These are phyloP conservation scores for Corylus americana DNA, from an alignment of 306 rosid genomes.

Conservation along the genomic window DNA sequence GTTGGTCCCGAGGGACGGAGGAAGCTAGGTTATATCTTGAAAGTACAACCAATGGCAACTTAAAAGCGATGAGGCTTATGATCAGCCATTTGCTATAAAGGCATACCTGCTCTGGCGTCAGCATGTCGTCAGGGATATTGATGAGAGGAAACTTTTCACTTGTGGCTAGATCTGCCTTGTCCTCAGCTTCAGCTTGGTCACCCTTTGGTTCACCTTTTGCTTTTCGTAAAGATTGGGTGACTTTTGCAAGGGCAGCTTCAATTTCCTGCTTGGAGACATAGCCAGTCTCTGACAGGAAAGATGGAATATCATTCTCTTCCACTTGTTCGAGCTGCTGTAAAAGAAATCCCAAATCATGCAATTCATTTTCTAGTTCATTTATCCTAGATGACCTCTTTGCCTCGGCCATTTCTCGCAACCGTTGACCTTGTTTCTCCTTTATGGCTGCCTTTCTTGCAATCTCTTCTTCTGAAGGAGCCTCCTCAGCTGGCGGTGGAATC, in stretches of 20 bases:
- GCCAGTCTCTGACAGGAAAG: slow-evolving; percentile 82
- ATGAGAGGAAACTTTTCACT: slow-evolving; percentile 73
- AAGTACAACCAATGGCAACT: slow-evolving; percentile 15
- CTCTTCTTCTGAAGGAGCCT: slow-evolving; percentile 95
- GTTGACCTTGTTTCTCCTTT: slow-evolving; percentile 91
- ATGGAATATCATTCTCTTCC: slow-evolving; percentile 53
- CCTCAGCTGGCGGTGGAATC: slow-evolving; percentile 93
- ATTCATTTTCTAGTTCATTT: slow-evolving; percentile 90
- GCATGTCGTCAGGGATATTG: slow-evolving; percentile 74
- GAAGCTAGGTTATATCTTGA: background rate
- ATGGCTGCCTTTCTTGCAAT: slow-evolving; percentile 98
- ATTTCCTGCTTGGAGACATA: slow-evolving; percentile 84
- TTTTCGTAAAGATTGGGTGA: slow-evolving; percentile 74
- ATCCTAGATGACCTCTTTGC: slow-evolving; percentile 88
- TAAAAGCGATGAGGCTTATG: slow-evolving; percentile 26
- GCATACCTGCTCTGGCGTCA: slow-evolving; percentile 85
- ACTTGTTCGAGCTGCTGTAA: slow-evolving; percentile 81
- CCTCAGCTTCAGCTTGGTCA: slow-evolving; percentile 74
- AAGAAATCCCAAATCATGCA: slow-evolving; percentile 82
- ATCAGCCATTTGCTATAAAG: slow-evolving; percentile 28
- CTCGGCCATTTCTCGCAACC: slow-evolving; percentile 97
- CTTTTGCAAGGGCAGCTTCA: slow-evolving; percentile 73
- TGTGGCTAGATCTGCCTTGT: slow-evolving; percentile 49
- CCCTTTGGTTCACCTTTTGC: slow-evolving; percentile 84
- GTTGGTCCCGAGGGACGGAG: background rate